phyloP scores from a whole-genome alignment of 306 rosid species.

The Oxytropis ochrocephala region DNA sequence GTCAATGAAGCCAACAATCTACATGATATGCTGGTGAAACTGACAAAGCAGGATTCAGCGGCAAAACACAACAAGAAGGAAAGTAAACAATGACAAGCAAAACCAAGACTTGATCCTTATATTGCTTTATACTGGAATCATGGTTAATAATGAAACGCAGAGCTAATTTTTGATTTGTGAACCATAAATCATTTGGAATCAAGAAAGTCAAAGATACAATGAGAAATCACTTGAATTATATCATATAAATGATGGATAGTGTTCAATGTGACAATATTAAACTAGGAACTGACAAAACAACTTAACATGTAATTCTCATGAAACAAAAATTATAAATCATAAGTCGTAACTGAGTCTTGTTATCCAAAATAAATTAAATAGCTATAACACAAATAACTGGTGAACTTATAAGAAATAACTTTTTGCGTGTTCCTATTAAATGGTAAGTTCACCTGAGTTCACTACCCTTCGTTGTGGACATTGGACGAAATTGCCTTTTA shows the following conservation, averaged over 20 bases:
- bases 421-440: background rate
- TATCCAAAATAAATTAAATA: background rate
- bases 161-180: background rate
- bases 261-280: background rate
- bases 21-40: background rate
- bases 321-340: background rate
- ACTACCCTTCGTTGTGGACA: background rate
- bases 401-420: background rate
- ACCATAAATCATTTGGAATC: background rate
- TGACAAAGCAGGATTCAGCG: background rate
- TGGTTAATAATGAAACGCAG: background rate
- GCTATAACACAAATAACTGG: background rate
- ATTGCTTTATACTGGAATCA: background rate
- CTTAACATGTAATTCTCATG: background rate
- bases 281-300: background rate
- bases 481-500: background rate
- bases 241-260: background rate
- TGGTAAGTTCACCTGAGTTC: background rate
- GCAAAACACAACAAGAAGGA: background rate
- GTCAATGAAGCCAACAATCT: background rate
- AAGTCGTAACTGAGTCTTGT: background rate
- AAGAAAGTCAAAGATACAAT: background rate
- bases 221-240: background rate
- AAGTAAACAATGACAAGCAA: constrained; percentile 1
- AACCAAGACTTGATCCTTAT: background rate